These are phyloP conservation scores for Acorus gramineus DNA, from an alignment of 106 monocot genomes.

Conservation along the genomic window DNA sequence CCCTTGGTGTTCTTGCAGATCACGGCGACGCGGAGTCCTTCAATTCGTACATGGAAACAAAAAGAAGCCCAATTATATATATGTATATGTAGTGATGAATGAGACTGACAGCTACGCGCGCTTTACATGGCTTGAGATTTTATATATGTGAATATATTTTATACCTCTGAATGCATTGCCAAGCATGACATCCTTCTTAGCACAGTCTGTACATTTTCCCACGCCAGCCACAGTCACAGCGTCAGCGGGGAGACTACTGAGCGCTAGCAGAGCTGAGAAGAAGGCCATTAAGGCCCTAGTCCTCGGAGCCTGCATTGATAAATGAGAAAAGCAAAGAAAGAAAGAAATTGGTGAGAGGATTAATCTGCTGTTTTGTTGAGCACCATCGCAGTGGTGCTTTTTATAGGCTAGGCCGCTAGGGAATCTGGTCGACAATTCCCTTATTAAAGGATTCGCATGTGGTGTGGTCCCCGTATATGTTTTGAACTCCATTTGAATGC, in stretches of 20 bases:
- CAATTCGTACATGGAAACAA: not conserved
- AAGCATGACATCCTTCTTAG: constrained; percentile 6
- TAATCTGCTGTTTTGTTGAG: too few relatives aligned
- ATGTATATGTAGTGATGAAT: too few relatives aligned
- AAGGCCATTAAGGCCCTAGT: not conserved
- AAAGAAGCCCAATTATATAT: too few relatives aligned
- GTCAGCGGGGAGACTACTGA: not conserved
- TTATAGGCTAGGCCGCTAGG: too few relatives aligned
- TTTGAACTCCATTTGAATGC: too few relatives aligned
- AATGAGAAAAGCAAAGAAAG: not conserved
- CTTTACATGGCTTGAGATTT: too few relatives aligned
- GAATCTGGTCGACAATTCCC: too few relatives aligned
- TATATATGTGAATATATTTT: not conserved
- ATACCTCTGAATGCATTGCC: constrained; percentile 23
- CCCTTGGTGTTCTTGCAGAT: constrained; percentile 25
- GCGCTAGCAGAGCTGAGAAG: not conserved
- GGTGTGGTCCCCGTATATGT: too few relatives aligned
- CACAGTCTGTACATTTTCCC: constrained; percentile 22
- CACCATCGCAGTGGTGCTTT: too few relatives aligned
- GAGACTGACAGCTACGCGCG: too few relatives aligned
- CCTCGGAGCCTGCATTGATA: constrained; percentile 3
- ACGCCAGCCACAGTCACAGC: constrained; percentile 7
- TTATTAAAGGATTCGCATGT: too few relatives aligned
- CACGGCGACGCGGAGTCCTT: constrained; percentile 30
- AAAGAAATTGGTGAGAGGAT: not conserved